Percentiles rank a stretch among this genome's conserved stretches.
These are phyloP conservation scores for Piper betle DNA, from an alignment of 164 flowering plant genomes.

Conservation along the genomic window DNA sequence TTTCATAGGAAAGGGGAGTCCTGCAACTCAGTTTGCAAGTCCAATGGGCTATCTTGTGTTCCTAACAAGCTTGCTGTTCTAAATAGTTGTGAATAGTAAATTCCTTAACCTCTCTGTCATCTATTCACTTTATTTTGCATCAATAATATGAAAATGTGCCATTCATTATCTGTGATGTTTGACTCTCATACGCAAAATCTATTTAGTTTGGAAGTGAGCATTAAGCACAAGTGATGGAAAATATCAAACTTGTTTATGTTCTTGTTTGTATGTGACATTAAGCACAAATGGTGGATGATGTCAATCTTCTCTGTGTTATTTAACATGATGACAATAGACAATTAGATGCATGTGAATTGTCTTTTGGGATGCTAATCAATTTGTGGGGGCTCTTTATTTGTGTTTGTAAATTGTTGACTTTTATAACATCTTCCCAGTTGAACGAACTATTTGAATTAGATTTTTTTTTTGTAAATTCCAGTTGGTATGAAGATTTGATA, in stretches of 20 bases:
- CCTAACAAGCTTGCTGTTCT: constrained; percentile 65
- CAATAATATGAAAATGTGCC: too few relatives aligned
- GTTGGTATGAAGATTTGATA: not conserved
- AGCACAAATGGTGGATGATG: not conserved
- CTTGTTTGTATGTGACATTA: too few relatives aligned
- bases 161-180: too few relatives aligned
- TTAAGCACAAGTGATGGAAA: too few relatives aligned
- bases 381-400: too few relatives aligned
- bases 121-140: too few relatives aligned
- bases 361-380: too few relatives aligned
- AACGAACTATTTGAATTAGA: not conserved
- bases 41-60: too few relatives aligned
- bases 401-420: not conserved
- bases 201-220: not conserved
- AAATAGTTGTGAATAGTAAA: constrained; percentile 87
- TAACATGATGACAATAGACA: not conserved
- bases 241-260: not conserved
- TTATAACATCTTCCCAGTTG: not conserved
- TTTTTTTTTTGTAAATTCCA: not conserved
- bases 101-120: constrained; percentile 1
- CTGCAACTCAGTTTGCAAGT: too few relatives aligned
- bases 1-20: too few relatives aligned
- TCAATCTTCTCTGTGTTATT: too few relatives aligned
- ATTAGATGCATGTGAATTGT: not conserved
- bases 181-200: not conserved